phyloP scores from a whole-genome alignment of 441 rosid species.

The Cnidoscolus chayamansa region DNA sequence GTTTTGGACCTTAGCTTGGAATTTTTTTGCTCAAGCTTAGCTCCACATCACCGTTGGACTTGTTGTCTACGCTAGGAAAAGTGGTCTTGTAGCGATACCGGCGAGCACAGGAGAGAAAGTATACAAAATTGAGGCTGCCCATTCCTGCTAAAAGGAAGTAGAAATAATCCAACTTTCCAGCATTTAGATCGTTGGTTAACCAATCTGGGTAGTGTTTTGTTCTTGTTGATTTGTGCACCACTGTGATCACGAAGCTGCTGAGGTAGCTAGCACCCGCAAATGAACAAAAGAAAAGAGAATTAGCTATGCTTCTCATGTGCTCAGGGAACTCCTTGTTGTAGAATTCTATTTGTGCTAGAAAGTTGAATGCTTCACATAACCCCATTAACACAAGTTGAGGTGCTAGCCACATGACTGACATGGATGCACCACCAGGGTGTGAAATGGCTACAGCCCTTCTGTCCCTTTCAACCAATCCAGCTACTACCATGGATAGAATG shows the following conservation, averaged over 20 bases:
- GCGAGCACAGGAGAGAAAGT: conserved; percentile 46
- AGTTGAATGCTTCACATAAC: conserved; percentile 59
- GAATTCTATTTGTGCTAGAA: conserved; percentile 63
- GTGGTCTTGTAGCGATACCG: conserved; percentile 42
- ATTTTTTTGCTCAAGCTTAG: conserved; percentile 27
- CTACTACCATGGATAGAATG: conserved; percentile 46
- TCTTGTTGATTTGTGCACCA: conserved; percentile 45
- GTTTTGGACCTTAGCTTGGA: background rate
- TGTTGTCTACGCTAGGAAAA: background rate
- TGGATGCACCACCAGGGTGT: conserved; percentile 34
- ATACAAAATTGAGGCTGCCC: conserved; percentile 47
- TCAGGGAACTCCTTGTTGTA: conserved; percentile 67
- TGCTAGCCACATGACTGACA: conserved; percentile 62
- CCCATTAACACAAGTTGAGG: conserved; percentile 74
- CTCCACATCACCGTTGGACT: conserved; percentile 39
- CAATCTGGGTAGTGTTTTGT: conserved; percentile 45
- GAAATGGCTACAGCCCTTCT: conserved; percentile 40
- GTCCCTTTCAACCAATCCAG: conserved; percentile 51
- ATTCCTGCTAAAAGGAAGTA: conserved; percentile 59
- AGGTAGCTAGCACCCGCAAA: conserved; percentile 48
- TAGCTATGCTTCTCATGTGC: conserved; percentile 66
- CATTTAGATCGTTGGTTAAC: conserved; percentile 54
- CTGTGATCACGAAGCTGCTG: conserved; percentile 35
- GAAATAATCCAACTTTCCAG: conserved; percentile 60
- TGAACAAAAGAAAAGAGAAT: conserved; percentile 51